Evolutionary conservation across 2,329 filamentous ascomycete species (phyloP).

Genomic region (Sordariomycetes sp.): DNA sequence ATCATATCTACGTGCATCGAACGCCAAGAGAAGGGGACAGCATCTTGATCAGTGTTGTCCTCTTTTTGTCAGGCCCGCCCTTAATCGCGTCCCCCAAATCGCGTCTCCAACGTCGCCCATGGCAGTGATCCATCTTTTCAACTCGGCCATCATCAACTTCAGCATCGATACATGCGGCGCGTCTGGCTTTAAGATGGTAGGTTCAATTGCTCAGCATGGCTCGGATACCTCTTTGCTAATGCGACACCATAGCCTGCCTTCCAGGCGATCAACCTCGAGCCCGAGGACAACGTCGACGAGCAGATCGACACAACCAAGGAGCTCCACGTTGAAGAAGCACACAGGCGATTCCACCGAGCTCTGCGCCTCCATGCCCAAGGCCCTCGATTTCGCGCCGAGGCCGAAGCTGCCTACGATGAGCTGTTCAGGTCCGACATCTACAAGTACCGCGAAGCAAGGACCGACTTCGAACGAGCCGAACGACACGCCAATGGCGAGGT

Average conservation of each 20-base stretch:
- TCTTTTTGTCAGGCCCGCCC: too few species aligned
- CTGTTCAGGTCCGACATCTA: slow-evolving; percentile 93
- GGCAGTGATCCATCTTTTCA: too few species aligned
- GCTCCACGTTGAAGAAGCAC: slow-evolving; percentile 90
- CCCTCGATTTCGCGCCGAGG: slow-evolving; percentile 63
- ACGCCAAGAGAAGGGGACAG: too few species aligned
- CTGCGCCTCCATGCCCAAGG: slow-evolving; percentile 89
- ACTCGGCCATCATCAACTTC: too few species aligned
- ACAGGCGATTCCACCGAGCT: slow-evolving; percentile 89
- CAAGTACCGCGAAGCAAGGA: slow-evolving; percentile 76
- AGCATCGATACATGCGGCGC: too few species aligned
- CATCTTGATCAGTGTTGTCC: too few species aligned
- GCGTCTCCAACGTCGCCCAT: too few species aligned
- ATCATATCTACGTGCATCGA: too few species aligned
- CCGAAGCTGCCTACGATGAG: slow-evolving; percentile 69
- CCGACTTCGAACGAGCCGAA: slow-evolving; percentile 71
- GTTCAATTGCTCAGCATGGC: too few species aligned
- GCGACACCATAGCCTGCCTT: slow-evolving; percentile 49
- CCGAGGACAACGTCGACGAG: slow-evolving; percentile 81
- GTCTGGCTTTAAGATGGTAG: too few species aligned
- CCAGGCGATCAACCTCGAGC: slow-evolving; percentile 86
- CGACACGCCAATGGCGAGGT: slow-evolving; percentile 34
- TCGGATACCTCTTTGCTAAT: too few species aligned
- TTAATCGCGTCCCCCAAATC: too few species aligned
- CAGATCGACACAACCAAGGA: slow-evolving; percentile 94